Evolutionary conservation across 257 asterid species (phyloP).

Genomic region (Capsicum chinense): DNA sequence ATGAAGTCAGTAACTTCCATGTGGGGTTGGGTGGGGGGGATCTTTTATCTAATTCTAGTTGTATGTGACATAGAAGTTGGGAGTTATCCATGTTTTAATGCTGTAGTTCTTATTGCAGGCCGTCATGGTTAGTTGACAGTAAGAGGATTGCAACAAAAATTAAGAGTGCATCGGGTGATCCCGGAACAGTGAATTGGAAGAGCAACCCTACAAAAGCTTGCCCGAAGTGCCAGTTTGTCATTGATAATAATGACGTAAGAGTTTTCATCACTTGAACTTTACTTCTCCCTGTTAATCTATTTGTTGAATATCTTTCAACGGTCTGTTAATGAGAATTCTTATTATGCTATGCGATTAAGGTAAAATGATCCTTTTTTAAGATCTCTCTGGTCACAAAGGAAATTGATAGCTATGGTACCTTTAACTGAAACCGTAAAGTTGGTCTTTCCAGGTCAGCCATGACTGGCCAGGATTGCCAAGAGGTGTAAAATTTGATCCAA

Average conservation of each 20-base stretch:
- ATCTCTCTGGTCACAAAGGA: neutral
- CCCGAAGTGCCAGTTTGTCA: constrained; percentile 72
- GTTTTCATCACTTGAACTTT: constrained; percentile 5
- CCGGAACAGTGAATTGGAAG: constrained; percentile 59
- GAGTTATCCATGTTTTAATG: neutral
- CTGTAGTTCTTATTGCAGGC: constrained; percentile 50
- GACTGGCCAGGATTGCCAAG: constrained; percentile 98
- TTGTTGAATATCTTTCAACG: neutral
- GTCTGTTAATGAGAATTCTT: no score
- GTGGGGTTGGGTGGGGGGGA: neutral
- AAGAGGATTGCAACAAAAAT: constrained; percentile 87
- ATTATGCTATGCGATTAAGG: neutral
- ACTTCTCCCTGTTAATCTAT: constrained; percentile 14
- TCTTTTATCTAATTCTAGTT: neutral
- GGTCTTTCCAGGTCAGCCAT: constrained; percentile 60
- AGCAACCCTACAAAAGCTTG: constrained; percentile 91
- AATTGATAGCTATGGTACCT: constrained; percentile 5
- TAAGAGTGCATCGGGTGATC: constrained; percentile 80
- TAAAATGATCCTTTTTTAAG: neutral
- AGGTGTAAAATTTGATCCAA: constrained; percentile 95
- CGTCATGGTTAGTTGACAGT: constrained; percentile 88
- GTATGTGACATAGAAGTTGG: neutral
- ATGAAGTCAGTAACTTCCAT: neutral
- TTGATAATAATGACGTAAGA: constrained; percentile 84
- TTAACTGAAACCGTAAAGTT: neutral